Conservation (phyloP, 2,329 filamentous ascomycete species). For the Paraphaeosphaeria minitans region DNA sequence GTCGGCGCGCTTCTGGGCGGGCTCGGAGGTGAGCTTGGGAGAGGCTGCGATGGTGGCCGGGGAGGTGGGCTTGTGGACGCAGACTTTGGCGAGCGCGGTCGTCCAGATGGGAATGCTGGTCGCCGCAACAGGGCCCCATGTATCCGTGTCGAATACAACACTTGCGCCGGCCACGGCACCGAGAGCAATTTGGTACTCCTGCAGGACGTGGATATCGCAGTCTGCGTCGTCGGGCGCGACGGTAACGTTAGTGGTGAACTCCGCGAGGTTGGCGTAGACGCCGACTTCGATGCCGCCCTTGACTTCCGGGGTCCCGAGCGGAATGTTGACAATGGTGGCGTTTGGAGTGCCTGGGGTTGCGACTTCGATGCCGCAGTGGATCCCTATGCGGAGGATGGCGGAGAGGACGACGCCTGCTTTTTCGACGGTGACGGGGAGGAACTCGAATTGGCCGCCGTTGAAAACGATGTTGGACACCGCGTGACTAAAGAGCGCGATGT, state of each 20-base stretch:
- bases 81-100: constrained; percentile 56
- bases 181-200: constrained; percentile 58
- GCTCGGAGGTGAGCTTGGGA: constrained; percentile 18
- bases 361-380: constrained; percentile 49
- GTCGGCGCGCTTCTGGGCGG: constrained; percentile 24
- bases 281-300: constrained; percentile 56
- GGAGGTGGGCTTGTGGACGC: constrained; percentile 39
- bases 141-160: constrained; percentile 49
- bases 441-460: constrained; percentile 61
- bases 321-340: constrained; percentile 4
- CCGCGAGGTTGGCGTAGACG: constrained; percentile 59
- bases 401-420: constrained; percentile 53
- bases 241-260: constrained; percentile 61
- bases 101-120: constrained; percentile 59
- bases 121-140: constrained; percentile 57
- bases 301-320: constrained; percentile 25
- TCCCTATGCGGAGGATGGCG: constrained; percentile 55
- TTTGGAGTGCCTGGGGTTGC: not conserved
- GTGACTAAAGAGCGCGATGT: constrained; percentile 57
- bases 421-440: constrained; percentile 60
- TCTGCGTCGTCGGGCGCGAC: constrained; percentile 41
- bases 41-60: constrained; percentile 23
- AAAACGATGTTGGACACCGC: constrained; percentile 56
- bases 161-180: constrained; percentile 62
- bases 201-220: constrained; percentile 55